Evolutionary conservation across 495 filamentous ascomycete genomes (phyloP), one percentile per base, ranked within the genome.

Genomic region (Penicillium paxilli): DNA sequence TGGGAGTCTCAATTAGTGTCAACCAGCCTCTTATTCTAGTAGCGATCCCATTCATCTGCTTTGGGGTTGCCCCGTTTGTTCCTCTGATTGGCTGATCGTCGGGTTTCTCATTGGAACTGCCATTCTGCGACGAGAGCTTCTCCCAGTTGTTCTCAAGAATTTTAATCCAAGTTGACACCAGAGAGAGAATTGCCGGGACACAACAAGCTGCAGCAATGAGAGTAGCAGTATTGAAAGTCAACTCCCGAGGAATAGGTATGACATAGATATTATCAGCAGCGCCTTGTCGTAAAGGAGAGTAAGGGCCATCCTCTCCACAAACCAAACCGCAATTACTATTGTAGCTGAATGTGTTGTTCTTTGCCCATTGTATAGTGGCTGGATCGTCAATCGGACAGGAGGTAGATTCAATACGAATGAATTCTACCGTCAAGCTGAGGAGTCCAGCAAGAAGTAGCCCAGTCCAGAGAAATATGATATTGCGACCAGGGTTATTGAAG

Each of bases 401-500:
- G 1, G 54, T 64, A 0, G 81, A 35, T 11, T 65, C 50, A 16
- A 64, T 63, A 20, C 83, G 76, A 59, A 81, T 82, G 58, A 86
- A 85, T 51, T 84, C 82, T 52, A 85, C 77, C 0, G 76, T 76
- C 53, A 86, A 67, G 49, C 80, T 80, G 9, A 85, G 51, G 20
- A 86, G 65, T 2, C 83, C 83, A 24, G 77, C 75, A 12, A 87
- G 75, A 35, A 85, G 55, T 9, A 87, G 63, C 5, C 63, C 63
- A 9, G 83, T 82, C 83, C 83, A 87, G 5, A 83, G 19, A 53
- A 85, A 87, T 44, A 87, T 83, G 47, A 74, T 77, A 42, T 84
- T 80, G n/a, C 83, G 74, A 24, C 80, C 82, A 2, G 79, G 79
- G 37, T 81, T 74, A 57, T 81, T 73, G 67, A 84, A 84, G 58